Evolutionary conservation across 805 yeast genomes (phyloP).

Genomic region (Yamadazyma sp.): DNA sequence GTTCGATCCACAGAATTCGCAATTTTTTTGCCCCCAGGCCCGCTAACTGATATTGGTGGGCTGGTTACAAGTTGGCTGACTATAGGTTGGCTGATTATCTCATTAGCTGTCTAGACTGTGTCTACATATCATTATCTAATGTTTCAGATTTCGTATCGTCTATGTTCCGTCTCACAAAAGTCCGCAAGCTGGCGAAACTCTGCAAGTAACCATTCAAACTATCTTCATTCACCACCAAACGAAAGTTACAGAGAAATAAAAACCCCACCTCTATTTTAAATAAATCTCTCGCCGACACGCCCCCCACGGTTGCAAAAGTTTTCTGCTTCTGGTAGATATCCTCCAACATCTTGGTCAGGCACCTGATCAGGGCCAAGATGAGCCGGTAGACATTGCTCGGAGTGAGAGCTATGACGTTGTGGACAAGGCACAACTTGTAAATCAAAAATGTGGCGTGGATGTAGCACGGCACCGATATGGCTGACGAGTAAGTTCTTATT

Average conservation of each 20-base stretch:
- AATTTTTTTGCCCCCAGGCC: too few species aligned
- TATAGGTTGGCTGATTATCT: too few species aligned
- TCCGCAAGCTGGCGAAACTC: conserved; percentile 31
- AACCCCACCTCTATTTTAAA: conserved; percentile 41
- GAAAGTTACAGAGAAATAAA: conserved; percentile 40
- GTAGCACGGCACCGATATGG: conserved; percentile 39
- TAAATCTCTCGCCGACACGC: conserved; percentile 37
- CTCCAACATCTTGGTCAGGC: conserved; percentile 42
- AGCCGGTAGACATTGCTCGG: conserved; percentile 38
- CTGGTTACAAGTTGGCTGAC: too few species aligned
- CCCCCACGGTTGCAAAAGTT: conserved; percentile 43
- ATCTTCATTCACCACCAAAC: conserved; percentile 34
- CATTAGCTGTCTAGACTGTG: neutral
- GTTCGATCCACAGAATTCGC: conserved; percentile 83
- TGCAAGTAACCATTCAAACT: conserved; percentile 33
- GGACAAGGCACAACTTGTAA: conserved; percentile 33
- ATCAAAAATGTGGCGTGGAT: conserved; percentile 41
- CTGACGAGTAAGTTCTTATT: conserved; percentile 39
- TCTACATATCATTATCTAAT: neutral
- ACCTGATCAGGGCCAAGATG: conserved; percentile 39
- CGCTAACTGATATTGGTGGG: too few species aligned
- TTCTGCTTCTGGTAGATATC: conserved; percentile 44
- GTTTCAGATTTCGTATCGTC: neutral
- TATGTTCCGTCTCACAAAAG: conserved; percentile 18
- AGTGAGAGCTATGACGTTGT: conserved; percentile 32